A percentile compares a stretch with the other conserved stretches of the same genome.
phyloP scores from a whole-genome alignment of 2,329 filamentous ascomycete genomes.

The Colletotrichum acutatum region DNA sequence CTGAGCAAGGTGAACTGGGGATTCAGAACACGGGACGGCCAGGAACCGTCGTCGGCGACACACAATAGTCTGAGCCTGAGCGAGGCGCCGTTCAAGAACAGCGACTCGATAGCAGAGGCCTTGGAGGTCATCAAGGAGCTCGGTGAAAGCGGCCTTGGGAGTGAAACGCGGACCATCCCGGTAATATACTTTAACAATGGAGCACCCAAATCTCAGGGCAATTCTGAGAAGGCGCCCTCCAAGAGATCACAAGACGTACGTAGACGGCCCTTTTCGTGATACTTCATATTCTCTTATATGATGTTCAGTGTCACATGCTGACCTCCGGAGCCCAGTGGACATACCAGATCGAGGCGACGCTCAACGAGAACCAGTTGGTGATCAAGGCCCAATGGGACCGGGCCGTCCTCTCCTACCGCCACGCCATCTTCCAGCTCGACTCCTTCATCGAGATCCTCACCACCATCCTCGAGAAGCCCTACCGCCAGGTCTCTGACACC shows the following conservation, averaged over 20 bases:
- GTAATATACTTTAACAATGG: slow-evolving; percentile 37
- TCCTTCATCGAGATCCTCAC: slow-evolving; percentile 38
- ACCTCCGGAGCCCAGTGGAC: slow-evolving; percentile 37
- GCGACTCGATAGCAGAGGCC: slow-evolving; percentile 29
- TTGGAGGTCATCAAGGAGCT: slow-evolving; percentile 29
- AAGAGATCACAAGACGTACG: slow-evolving; percentile 29
- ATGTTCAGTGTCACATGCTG: background rate
- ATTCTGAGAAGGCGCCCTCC: slow-evolving; percentile 20
- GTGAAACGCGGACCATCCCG: slow-evolving; percentile 15
- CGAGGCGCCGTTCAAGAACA: slow-evolving; percentile 34
- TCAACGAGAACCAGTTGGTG: slow-evolving; percentile 29
- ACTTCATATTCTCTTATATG: background rate
- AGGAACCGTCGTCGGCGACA: slow-evolving; percentile 10
- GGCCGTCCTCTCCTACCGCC: slow-evolving; percentile 30
- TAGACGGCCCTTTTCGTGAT: background rate
- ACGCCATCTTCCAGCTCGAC: slow-evolving; percentile 36
- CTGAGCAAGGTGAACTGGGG: slow-evolving; percentile 36
- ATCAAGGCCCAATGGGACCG: slow-evolving; percentile 38
- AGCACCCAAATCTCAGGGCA: slow-evolving; percentile 7
- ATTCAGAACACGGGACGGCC: slow-evolving; percentile 17
- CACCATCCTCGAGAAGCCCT: slow-evolving; percentile 33
- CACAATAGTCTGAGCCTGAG: slow-evolving; percentile 28
- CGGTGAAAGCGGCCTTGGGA: background rate
- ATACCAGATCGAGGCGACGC: slow-evolving; percentile 37
- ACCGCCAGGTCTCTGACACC: slow-evolving; percentile 28